Percentiles rank a stretch among this genome's conserved stretches.
Evolutionary conservation across 2,329 filamentous ascomycete genomes (phyloP).

Genomic region (Hymenoscyphus occultus): DNA sequence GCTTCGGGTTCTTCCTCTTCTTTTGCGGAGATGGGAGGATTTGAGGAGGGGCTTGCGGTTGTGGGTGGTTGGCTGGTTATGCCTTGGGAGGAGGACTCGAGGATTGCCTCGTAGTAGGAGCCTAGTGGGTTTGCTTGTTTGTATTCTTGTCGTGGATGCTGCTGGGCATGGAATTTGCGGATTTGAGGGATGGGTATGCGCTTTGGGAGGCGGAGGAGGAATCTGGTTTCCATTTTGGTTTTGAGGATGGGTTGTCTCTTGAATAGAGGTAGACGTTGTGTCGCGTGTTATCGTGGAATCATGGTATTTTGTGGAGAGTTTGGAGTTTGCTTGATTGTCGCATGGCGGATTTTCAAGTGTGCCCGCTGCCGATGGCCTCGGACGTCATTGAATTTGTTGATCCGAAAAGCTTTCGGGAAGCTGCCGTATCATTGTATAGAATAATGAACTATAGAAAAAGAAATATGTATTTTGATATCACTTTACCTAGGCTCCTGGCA

Average conservation of each 20-base stretch:
- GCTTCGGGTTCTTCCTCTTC: conserved; percentile 41
- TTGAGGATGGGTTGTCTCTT: neutral
- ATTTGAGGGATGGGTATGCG: conserved; percentile 21
- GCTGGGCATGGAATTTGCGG: conserved; percentile 18
- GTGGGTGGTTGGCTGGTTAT: conserved; percentile 25
- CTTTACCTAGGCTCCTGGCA: neutral
- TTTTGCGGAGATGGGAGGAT: conserved; percentile 16
- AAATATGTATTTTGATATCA: neutral
- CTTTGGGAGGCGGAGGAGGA: conserved; percentile 26
- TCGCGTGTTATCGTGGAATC: conserved; percentile 25
- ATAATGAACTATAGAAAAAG: neutral
- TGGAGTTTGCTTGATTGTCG: neutral
- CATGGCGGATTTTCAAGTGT: neutral
- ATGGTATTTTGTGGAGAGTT: conserved; percentile 15
- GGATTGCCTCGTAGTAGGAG: conserved; percentile 57
- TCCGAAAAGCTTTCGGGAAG: conserved; percentile 22
- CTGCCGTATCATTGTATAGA: neutral
- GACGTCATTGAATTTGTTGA: conserved; percentile 29
- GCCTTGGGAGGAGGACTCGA: conserved; percentile 42
- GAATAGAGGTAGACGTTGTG: neutral
- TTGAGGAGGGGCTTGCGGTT: conserved; percentile 19
- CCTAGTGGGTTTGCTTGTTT: conserved; percentile 48
- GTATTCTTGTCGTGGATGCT: conserved; percentile 17
- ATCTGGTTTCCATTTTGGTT: conserved; percentile 30
- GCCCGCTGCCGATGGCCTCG: conserved; percentile 13